Evolutionary conservation across 352 stramenopile genomes (phyloP).

Genomic region (Globisporangium carolinianum): DNA sequence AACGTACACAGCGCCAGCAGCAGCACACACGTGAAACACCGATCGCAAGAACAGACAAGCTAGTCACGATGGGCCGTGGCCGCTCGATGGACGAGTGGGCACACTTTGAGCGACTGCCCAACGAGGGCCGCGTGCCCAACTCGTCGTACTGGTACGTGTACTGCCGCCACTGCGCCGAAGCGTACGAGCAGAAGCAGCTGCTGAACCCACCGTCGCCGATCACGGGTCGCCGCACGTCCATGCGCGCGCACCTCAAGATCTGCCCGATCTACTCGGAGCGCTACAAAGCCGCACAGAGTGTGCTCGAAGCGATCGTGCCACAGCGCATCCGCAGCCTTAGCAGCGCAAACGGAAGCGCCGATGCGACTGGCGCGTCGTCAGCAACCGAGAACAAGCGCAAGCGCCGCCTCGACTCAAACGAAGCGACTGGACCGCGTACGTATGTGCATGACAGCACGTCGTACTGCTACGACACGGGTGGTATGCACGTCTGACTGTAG

Average conservation of each 20-base stretch:
- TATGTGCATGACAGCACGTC: neutral
- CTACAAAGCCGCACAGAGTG: conserved; percentile 54
- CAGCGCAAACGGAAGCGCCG: conserved; percentile 2
- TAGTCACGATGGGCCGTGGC: conserved; percentile 49
- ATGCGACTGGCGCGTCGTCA: conserved; percentile 6
- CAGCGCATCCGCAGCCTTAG: neutral
- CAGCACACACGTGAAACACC: too few species aligned
- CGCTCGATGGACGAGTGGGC: conserved; percentile 80
- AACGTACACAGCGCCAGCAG: too few species aligned
- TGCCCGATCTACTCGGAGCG: conserved; percentile 61
- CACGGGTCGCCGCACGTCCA: conserved; percentile 66
- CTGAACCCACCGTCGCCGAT: conserved; percentile 43
- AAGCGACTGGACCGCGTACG: conserved; percentile 27
- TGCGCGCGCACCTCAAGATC: conserved; percentile 68
- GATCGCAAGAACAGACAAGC: conserved; percentile 12
- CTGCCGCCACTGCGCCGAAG: conserved; percentile 62
- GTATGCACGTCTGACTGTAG: neutral
- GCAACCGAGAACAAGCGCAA: conserved; percentile 39
- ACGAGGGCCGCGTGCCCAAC: conserved; percentile 62
- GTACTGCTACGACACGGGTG: too few species aligned
- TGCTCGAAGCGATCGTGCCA: conserved; percentile 15
- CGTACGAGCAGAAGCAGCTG: conserved; percentile 62
- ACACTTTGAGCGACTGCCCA: conserved; percentile 67
- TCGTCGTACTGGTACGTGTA: conserved; percentile 80
- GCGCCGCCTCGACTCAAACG: conserved; percentile 24